Base-by-base conservation (phyloP, 805 yeast species). In the Kuraishia hungarica region DNA sequence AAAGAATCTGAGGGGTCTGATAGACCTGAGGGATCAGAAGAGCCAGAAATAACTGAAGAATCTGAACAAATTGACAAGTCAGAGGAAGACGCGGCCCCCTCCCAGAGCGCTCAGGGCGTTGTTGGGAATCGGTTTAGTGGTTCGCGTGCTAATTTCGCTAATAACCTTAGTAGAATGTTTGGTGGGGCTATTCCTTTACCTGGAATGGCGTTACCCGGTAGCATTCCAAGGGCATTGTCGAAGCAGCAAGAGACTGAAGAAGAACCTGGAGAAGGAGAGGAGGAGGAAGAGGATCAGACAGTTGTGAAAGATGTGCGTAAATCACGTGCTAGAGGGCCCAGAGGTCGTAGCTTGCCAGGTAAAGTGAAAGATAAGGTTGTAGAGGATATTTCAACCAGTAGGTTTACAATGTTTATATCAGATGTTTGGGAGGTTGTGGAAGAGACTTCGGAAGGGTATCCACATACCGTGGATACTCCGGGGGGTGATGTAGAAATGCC, bases 321-420 rank as follows among this genome's bases (percentile, higher is more conserved):
- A 52, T 72, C 81, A 29, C 77, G 93, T 62, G 85, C 84, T 0
- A 83, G 72, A 60, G 94, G 93, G 0, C 96, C 96, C 50, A 75
- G 81, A 58, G 92, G 92, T 0, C 79, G 89, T 57, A 82, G 81
- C 61, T 68, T 86, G 54, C 94, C 94, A 0, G 77, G 74, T 55
- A 67, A 74, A n/a, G 79, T 83, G 13, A 73, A 75, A 51, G 74
- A 75, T 2, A 71, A 77, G 0, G 67, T 72, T 1, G 64, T 51
- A 11, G 53, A 22, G 47, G 53, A 51, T 39, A 46, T 17, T 21
- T 19, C 43, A 15, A 17, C 22, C 10, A 29, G 28, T 21, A 19
- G 29, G 48, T 50, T 20, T 23, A 15, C 22, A 7, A 17, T 39
- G 15, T 51, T 51, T 21, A 24, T 39, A 22, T 19, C 48, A 7